Base-by-base conservation (phyloP, 352 stramenopile genomes). In the Pythium chondricola region DNA sequence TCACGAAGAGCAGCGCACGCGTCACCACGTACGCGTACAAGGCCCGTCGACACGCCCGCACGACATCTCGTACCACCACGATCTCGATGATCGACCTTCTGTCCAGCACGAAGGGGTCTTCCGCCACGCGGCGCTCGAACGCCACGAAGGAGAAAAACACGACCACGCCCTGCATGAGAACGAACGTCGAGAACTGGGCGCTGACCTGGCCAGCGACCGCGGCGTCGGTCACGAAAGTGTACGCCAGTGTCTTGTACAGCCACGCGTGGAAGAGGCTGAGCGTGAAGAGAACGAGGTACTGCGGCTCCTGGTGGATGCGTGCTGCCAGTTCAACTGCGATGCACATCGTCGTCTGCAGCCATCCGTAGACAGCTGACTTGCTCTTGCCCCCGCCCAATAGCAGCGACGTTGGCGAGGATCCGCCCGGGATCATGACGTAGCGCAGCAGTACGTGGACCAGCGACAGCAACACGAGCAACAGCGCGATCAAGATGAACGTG, bases 51-150 rank as follows among this genome's bases (percentile, higher is more conserved):
- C 53, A 18, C 10, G 52, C 52, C 7, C 49, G 58, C 13, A 67
- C 48, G 4, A 52, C 36, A 44, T 58, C 48, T n/a, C 48, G 54
- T 14, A 63, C 26, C 14, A 60, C 18, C 2, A 55, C 54, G 0
- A 38, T 59, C 52, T 63, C 58, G 10, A 67, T 13, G 42, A 63
- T 55, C 13, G 58, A 67, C 25, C 58, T 52, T 13, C 52, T 52
- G 40, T 67, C 58, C 24, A 67, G 27, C 36, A 67, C 54, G 20
- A 67, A 67, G 36, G 58, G 58, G 29, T 67, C 58, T 31, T 56
- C 39, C 24, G 22, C 58, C 11, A 63, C 25, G 21, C 54, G 58
- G 4, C 40, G 37, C 35, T 67, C 47, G 27, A 67, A 40, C 24
- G 39, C 20, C 13, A 67, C 5, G 52, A 67, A 67, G 24, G 52